Evolutionary conservation across 2,329 filamentous ascomycete genomes (phyloP), one percentile per base, ranked within the genome.

Genomic region (Hawksworthiomyces lignivorus): DNA sequence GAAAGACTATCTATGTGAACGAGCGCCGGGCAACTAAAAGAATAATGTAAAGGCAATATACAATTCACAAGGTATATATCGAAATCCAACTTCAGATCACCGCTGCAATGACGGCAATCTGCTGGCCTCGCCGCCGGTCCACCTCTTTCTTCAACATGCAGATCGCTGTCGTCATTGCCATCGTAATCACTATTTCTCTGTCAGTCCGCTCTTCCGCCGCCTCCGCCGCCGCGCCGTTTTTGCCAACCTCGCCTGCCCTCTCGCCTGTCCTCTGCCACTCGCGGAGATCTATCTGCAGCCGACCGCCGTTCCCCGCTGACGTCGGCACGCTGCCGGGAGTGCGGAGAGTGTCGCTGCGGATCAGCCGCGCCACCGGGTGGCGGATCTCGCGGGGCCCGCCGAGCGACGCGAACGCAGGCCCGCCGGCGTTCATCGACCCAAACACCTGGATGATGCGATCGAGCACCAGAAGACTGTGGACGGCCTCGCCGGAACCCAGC

Each of bases 81-180:
- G n/a, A n/a, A n/a, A n/a, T n/a, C n/a, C 30, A 18, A 33, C 30
- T 33, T 17, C 30, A 17, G 10, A 33, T 19, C 24, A 12, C 29
- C 14, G 34, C 17, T 4, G 3, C 28, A 7, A 48, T 30, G 4
- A 66, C 58, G 43, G 67, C 65, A 33, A 68, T 57, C 62, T 81
- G 74, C 37, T 71, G 57, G 45, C 64, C 54, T 44, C 74, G 63
- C 48, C 74, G 62, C 31, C 77, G 62, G 55, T 82, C 78, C 37
- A 79, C 62, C 64, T 82, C 80, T 58, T 73, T 76, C 69, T 82
- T 82, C 50, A 82, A 55, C 77, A 83, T 79, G 14, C 70, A 57
- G 43, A 82, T 50, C 44, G 70, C 77, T 14, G 72, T 79, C 32
- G 70, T 67, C 15, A 81, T 65, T 9, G 73, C 63, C 17, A 80